These are phyloP conservation scores for Penicillium sclerotiorum DNA, from an alignment of 2,329 filamentous ascomycete genomes.

Conservation along the genomic window DNA sequence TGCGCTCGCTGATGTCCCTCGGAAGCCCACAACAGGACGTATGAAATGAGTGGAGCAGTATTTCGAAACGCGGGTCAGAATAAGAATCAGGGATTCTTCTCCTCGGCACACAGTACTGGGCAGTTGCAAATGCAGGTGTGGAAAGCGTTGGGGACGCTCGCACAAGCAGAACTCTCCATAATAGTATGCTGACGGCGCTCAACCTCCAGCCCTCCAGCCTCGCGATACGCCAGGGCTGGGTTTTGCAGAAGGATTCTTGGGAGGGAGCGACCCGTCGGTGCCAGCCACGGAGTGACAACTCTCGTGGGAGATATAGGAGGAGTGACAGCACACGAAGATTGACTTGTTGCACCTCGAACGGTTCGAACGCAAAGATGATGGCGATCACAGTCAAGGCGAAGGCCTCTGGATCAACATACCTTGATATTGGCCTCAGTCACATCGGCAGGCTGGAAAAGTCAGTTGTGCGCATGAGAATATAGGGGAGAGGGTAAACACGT, in stretches of 20 bases:
- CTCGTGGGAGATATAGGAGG: slow-evolving; percentile 25
- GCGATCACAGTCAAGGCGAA: slow-evolving; percentile 72
- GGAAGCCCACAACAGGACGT: slow-evolving; percentile 21
- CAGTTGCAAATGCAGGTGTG: too few species aligned
- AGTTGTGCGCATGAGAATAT: slow-evolving; percentile 37
- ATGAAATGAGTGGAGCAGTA: slow-evolving; percentile 27
- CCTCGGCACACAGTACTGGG: slow-evolving; percentile 37
- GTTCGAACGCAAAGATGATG: slow-evolving; percentile 54
- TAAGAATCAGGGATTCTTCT: slow-evolving; percentile 29
- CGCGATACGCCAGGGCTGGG: slow-evolving; percentile 36
- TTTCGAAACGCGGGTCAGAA: slow-evolving; percentile 30
- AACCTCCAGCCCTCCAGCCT: slow-evolving; percentile 56
- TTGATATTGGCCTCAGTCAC: slow-evolving; percentile 97
- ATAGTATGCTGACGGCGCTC: slow-evolving; percentile 60
- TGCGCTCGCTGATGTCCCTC: slow-evolving; percentile 56
- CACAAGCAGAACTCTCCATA: slow-evolving; percentile 38
- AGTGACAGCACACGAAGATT: slow-evolving; percentile 32
- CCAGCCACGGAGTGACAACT: slow-evolving; percentile 29
- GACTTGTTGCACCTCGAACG: slow-evolving; percentile 42
- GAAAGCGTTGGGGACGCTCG: too few species aligned
- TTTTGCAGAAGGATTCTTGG: slow-evolving; percentile 14
- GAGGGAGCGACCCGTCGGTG: slow-evolving; percentile 42
- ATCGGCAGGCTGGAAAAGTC: slow-evolving; percentile 78
- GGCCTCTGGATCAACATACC: slow-evolving; percentile 97
- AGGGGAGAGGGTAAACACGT: slow-evolving; percentile 49